These are phyloP conservation scores for Epichloe elymi DNA, from an alignment of 2,329 filamentous ascomycete genomes.

Conservation along the genomic window DNA sequence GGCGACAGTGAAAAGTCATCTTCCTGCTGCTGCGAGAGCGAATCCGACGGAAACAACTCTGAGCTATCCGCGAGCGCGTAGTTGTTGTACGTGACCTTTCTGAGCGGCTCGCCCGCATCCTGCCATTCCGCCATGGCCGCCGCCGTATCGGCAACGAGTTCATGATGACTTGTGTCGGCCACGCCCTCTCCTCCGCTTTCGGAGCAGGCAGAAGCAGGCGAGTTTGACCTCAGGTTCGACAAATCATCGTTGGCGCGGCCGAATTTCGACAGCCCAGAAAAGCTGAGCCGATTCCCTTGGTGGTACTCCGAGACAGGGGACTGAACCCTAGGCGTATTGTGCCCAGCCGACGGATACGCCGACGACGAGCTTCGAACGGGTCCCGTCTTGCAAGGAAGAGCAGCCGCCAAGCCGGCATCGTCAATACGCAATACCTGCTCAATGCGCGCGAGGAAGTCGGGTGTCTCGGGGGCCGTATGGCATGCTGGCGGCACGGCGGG, in stretches of 20 bases:
- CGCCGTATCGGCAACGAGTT: constrained; percentile 14
- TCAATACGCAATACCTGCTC: constrained; percentile 8
- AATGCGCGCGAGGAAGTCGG: constrained; percentile 9
- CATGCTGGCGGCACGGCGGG: background rate
- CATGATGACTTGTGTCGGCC: constrained; percentile 8
- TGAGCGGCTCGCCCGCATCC: constrained; percentile 9
- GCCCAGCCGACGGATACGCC: constrained; percentile 15
- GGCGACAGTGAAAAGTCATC: constrained; percentile 1
- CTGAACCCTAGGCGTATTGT: constrained; percentile 10
- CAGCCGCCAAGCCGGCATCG: background rate
- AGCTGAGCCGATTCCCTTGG: constrained; percentile 12
- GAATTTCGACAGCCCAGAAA: constrained; percentile 18
- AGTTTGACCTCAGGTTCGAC: constrained; percentile 17
- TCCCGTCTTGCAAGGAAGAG: background rate
- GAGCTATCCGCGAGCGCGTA: constrained; percentile 16
- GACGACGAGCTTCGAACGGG: constrained; percentile 18
- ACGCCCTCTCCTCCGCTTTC: constrained; percentile 1
- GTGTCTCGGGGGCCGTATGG: constrained; percentile 2
- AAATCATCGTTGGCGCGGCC: constrained; percentile 16
- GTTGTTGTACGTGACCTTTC: constrained; percentile 11
- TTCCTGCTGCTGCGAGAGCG: constrained; percentile 10
- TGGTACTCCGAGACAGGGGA: constrained; percentile 16
- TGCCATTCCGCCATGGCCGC: constrained; percentile 15
- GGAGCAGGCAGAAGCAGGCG: constrained; percentile 11
- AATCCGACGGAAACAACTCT: constrained; percentile 13